These are phyloP conservation scores for Jaenimonas drosophilae DNA, from an alignment of 208 protist species.

Conservation along the genomic window DNA sequence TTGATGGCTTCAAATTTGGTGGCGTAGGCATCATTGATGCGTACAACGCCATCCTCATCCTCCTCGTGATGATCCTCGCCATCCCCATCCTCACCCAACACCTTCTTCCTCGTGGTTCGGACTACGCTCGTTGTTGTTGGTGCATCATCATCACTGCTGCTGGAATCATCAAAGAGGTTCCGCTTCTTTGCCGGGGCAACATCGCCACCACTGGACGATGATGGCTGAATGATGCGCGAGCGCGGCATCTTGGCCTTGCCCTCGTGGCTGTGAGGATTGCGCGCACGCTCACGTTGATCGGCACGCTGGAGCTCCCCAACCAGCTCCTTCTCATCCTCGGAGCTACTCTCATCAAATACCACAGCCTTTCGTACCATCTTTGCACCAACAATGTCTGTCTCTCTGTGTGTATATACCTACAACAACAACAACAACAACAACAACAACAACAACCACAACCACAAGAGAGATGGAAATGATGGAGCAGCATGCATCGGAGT, in stretches of 20 bases:
- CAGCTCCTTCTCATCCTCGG: slow-evolving; percentile 12
- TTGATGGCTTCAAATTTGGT: slow-evolving; percentile 83
- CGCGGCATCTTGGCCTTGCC: slow-evolving; percentile 24
- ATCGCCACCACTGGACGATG: not conserved
- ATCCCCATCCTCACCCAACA: not conserved
- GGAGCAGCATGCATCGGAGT: no score
- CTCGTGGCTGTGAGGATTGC: slow-evolving; percentile 58
- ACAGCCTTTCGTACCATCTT: not conserved
- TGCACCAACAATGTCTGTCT: not conserved
- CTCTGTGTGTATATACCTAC: no score
- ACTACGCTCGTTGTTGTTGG: not conserved
- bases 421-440: not conserved
- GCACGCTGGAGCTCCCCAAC: slow-evolving; percentile 36
- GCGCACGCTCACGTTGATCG: slow-evolving; percentile 23
- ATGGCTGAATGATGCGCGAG: slow-evolving; percentile 9
- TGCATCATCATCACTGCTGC: not conserved
- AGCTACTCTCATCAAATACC: not conserved
- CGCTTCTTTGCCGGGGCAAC: slow-evolving; percentile 8
- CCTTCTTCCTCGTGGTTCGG: not conserved
- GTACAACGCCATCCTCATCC: slow-evolving; percentile 13
- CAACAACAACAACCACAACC: not conserved
- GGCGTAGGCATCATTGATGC: slow-evolving; percentile 76
- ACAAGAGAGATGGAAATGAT: no score
- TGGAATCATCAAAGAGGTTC: slow-evolving; percentile 13
- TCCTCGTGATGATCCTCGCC: slow-evolving; percentile 5